phyloP scores from a whole-genome alignment of 257 asterid species.

The Ophiorrhiza pumila region DNA sequence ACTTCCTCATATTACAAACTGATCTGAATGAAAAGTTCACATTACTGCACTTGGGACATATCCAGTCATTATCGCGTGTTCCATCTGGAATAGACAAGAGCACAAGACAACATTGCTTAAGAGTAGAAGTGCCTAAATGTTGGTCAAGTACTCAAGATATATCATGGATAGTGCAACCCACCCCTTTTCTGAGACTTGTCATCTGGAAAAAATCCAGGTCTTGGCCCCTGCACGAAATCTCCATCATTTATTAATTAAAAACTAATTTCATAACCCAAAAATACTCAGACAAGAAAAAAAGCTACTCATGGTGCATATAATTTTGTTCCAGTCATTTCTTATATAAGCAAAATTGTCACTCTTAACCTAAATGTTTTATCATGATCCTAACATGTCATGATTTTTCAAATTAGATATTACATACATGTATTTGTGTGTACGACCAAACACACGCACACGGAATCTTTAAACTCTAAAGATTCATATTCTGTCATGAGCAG shows the following conservation, averaged over 20 bases:
- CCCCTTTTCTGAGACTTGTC: slow-evolving; percentile 58
- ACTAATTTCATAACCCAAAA: neutral
- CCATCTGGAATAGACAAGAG: slow-evolving; percentile 44
- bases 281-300: neutral
- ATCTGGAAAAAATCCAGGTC: slow-evolving; percentile 67
- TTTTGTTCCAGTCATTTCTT: neutral
- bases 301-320: neutral
- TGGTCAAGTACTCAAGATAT: slow-evolving; percentile 10
- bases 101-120: neutral
- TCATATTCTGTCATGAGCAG: neutral
- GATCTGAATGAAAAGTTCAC: slow-evolving; percentile 80
- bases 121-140: slow-evolving; percentile 3
- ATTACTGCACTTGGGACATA: slow-evolving; percentile 87
- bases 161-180: slow-evolving; percentile 27
- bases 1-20: slow-evolving; percentile 92
- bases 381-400: neutral
- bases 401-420: too few species aligned
- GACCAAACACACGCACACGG: neutral
- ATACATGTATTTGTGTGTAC: neutral
- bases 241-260: neutral
- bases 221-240: slow-evolving; percentile 50
- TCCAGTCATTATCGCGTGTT: slow-evolving; percentile 86
- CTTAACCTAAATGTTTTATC: neutral
- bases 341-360: neutral
- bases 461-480: neutral